These are phyloP conservation scores for Puccinia triticina DNA, from an alignment of 1,284 basidiomycete species.

Conservation along the genomic window DNA sequence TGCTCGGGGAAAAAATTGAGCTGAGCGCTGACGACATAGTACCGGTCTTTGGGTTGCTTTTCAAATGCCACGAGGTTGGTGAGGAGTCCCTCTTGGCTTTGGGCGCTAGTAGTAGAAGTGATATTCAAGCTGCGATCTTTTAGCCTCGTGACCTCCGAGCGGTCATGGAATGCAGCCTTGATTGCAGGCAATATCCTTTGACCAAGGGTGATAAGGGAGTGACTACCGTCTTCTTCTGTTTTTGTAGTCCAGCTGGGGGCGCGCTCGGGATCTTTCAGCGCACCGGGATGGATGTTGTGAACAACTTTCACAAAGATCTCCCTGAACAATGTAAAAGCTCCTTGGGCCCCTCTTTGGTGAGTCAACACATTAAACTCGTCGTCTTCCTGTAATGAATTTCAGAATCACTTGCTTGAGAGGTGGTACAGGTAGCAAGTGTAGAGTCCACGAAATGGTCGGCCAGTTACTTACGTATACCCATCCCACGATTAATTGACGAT, in stretches of 20 bases:
- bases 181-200: conserved; percentile 55
- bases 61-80: conserved; percentile 52
- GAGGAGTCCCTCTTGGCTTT: background rate
- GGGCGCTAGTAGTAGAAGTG: background rate
- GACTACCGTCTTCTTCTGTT: conserved; percentile 52
- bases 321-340: conserved; percentile 55
- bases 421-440: background rate
- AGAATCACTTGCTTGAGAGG: background rate
- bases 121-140: background rate
- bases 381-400: conserved; percentile 51
- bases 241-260: conserved; percentile 52
- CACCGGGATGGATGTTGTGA: conserved; percentile 51
- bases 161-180: conserved; percentile 52
- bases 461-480: conserved; percentile 53
- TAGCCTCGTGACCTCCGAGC: conserved; percentile 51
- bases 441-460: background rate
- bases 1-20: conserved; percentile 51
- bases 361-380: conserved; percentile 49
- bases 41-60: conserved; percentile 53
- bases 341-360: conserved; percentile 53
- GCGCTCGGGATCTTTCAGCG: conserved; percentile 42
- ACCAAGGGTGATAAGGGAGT: conserved; percentile 55
- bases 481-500: conserved; percentile 53
- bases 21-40: conserved; percentile 52
- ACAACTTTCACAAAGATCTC: conserved; percentile 54